phyloP scores from a whole-genome alignment of 345 rosid genomes.

The Carallia brachiata region DNA sequence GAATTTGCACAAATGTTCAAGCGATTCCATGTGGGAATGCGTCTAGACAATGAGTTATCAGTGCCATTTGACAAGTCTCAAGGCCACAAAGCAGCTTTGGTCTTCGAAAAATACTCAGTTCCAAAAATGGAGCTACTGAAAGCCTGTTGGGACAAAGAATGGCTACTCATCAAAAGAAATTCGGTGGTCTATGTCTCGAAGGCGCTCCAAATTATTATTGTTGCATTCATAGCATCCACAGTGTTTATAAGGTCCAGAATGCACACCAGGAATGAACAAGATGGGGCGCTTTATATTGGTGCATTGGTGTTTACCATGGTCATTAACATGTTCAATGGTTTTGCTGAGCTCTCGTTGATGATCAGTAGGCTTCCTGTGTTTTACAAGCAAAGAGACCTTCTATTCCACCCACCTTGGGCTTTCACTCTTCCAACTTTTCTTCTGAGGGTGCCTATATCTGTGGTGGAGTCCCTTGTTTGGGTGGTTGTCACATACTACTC shows the following conservation, averaged over 20 bases:
- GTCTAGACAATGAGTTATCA: conserved; percentile 30
- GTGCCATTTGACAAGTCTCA: conserved; percentile 26
- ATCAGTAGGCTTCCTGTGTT: conserved; percentile 40
- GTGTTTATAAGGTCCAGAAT: conserved; percentile 36
- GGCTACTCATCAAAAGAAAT: conserved; percentile 48
- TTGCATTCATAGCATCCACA: conserved; percentile 34
- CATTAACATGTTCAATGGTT: conserved; percentile 40
- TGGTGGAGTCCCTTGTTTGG: conserved; percentile 41
- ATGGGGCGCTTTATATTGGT: conserved; percentile 40
- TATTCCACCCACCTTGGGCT: conserved; percentile 53
- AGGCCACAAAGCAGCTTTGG: conserved; percentile 23
- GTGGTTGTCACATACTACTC: conserved; percentile 45
- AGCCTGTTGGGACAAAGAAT: conserved; percentile 47
- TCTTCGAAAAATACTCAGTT: conserved; percentile 33
- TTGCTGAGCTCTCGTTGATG: conserved; percentile 45
- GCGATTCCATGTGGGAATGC: conserved; percentile 26
- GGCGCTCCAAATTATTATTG: conserved; percentile 27
- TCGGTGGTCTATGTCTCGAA: conserved; percentile 42
- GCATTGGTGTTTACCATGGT: conserved; percentile 37
- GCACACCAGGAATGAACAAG: conserved; percentile 21
- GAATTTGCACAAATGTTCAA: conserved; percentile 31
- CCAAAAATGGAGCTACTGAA: conserved; percentile 40
- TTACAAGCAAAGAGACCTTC: conserved; percentile 42
- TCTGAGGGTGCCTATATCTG: conserved; percentile 42
- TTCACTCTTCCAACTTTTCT: conserved; percentile 46